Conservation (phyloP, 2,329 filamentous ascomycete genomes). For the Colletotrichum sp. region DNA sequence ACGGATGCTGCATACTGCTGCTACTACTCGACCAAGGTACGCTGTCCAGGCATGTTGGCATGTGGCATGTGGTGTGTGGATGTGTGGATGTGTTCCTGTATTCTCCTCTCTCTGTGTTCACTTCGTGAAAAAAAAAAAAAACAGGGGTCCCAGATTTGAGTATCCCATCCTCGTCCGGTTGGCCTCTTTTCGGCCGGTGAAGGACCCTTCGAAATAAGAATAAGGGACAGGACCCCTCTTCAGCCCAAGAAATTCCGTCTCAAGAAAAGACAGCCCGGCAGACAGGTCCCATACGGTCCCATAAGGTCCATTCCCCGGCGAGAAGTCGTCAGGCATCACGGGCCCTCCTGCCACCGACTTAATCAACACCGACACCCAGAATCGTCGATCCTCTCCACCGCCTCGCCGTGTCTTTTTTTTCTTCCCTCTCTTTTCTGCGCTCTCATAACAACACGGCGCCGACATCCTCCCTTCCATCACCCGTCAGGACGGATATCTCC, state of each 20-base stretch:
- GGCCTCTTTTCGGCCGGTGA: not conserved
- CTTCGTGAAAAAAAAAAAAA: not conserved
- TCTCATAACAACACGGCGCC: not conserved
- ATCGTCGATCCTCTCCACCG: not conserved
- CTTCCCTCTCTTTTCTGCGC: not conserved
- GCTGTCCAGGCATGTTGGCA: not conserved
- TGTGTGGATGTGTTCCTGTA: not conserved
- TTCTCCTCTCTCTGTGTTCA: not conserved
- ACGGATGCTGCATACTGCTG: not conserved
- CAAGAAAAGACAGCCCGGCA: not conserved
- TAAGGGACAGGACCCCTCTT: conserved; percentile 12
- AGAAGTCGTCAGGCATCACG: not conserved
- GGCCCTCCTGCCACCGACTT: not conserved
- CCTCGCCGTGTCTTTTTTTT: not conserved
- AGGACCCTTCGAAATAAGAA: conserved; percentile 15
- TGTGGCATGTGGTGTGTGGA: not conserved
- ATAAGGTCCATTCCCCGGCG: not conserved
- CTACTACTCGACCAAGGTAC: not conserved
- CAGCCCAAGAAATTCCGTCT: conserved; percentile 2
- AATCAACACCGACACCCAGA: not conserved
- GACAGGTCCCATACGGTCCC: not conserved
- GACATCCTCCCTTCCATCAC: not conserved
- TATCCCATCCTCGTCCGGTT: not conserved
- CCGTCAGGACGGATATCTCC: not conserved
- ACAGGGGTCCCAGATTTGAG: not conserved